Base-by-base conservation (phyloP, 208 protist genomes). In the Tritrichomonas musculus region DNA sequence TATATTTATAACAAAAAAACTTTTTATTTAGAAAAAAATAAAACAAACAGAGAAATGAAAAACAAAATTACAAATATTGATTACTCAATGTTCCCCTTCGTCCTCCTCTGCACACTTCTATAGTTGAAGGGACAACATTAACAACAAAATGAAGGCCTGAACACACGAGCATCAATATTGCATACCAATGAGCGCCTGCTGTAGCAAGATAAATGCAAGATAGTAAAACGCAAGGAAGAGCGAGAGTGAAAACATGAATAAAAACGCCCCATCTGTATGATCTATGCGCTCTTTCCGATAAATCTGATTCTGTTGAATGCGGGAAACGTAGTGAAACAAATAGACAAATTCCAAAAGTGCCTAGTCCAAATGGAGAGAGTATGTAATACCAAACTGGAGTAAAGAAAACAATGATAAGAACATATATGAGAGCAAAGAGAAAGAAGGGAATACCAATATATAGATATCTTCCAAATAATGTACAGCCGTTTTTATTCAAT, bases 401-500 rank as follows among this genome's bases (percentile, higher is more conserved):
- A 17, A 84, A 53, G n/a, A 84, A n/a, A 9, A 84, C 30, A 53
- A 84, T 53, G 1, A 44, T 13, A 0, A 8, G 41, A 53, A 84
- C 53, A n/a, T 84, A 84, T 47, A 84, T 84, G 1, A 53, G 5
- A n/a, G n/a, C 27, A 44, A 84, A 84, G 53, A 84, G 1, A 1
- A 33, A 84, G 53, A 84, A 84, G 25, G 73, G 73, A 9, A 84
- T 53, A 4, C 73, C 73, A 44, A 84, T 84, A 44, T 84, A 84
- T n/a, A 84, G 49, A 53, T 84, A 84, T 17, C 73, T 13, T 2
- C 3, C 27, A 84, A 84, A 11, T 5, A 84, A 30, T 4, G 1
- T 4, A 8, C n/a, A 33, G 1, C 14, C 5, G 53, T 33, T 47
- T 13, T 53, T n/a, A 13, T 5, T 20, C 22, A 84, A 44, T 47